Percentiles rank a stretch among this genome's conserved stretches.
These are phyloP conservation scores for Purshia tridentata DNA, from an alignment of 306 rosid genomes.

Conservation along the genomic window DNA sequence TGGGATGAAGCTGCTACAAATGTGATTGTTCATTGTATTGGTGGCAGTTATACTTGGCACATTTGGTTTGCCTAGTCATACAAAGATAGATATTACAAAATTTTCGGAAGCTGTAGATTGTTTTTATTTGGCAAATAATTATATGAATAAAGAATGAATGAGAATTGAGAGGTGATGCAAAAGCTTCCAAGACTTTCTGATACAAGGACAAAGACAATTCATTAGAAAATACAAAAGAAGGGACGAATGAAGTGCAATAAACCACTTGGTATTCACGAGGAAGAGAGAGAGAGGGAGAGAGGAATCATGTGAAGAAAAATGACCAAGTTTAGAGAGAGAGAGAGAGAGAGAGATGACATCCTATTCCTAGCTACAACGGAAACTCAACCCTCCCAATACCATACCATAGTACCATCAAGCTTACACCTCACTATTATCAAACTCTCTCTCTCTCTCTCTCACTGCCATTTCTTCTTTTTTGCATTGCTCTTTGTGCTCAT, in stretches of 20 bases:
- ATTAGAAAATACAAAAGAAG: slow-evolving; percentile 39
- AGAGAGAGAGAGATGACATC: slow-evolving; percentile 12
- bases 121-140: slow-evolving; percentile 7
- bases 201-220: slow-evolving; percentile 46
- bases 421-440: slow-evolving; percentile 28
- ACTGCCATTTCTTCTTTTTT: slow-evolving; percentile 18
- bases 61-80: neutral
- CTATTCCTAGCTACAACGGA: slow-evolving; percentile 31
- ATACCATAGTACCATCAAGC: slow-evolving; percentile 17
- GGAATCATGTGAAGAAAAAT: slow-evolving; percentile 29
- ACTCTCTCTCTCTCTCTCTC: slow-evolving; percentile 21
- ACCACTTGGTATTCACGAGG: slow-evolving; percentile 46
- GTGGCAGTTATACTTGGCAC: slow-evolving; percentile 10
- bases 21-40: neutral
- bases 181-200: slow-evolving; percentile 39
- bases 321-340: slow-evolving; percentile 27
- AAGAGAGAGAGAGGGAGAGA: slow-evolving; percentile 21
- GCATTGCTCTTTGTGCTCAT: slow-evolving; percentile 47
- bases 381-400: slow-evolving; percentile 23
- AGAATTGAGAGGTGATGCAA: slow-evolving; percentile 23
- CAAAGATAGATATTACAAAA: neutral
- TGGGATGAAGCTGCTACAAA: neutral
- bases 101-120: slow-evolving; percentile 2
- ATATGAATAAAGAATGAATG: slow-evolving; percentile 18
- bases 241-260: slow-evolving; percentile 38